Conservation (phyloP, 805 yeast genomes). For the Nakazawaea wickerhamii region DNA sequence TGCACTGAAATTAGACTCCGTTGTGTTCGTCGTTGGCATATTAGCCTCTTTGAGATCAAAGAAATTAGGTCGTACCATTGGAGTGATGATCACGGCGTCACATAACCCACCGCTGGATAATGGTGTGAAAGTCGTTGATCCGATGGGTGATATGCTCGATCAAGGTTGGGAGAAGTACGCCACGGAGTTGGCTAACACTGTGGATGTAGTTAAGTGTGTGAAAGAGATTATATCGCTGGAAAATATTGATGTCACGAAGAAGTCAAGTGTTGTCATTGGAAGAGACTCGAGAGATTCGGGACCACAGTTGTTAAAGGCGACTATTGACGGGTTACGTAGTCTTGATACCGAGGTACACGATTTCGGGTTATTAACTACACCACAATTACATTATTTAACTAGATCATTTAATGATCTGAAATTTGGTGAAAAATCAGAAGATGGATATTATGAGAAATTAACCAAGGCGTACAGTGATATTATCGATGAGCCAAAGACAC, state of each 20-base stretch:
- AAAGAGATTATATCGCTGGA: constrained; percentile 32
- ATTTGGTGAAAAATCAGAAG: constrained; percentile 59
- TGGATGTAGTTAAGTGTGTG: constrained; percentile 36
- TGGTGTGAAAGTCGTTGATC: constrained; percentile 93
- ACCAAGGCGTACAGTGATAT: too few species aligned
- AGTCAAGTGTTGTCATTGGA: constrained; percentile 58
- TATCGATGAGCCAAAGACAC: constrained; percentile 15
- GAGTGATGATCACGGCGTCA: constrained; percentile 96
- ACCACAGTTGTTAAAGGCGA: constrained; percentile 51
- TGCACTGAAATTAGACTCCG: constrained; percentile 67
- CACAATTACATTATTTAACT: constrained; percentile 87
- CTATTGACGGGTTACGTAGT: constrained; percentile 55
- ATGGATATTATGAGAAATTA: constrained; percentile 68
- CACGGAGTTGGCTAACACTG: constrained; percentile 71
- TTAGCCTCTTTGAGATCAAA: constrained; percentile 82
- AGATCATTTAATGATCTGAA: constrained; percentile 59
- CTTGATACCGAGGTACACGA: constrained; percentile 43
- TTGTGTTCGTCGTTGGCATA: constrained; percentile 78
- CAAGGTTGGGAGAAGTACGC: constrained; percentile 81
- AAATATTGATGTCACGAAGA: constrained; percentile 38
- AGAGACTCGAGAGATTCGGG: constrained; percentile 89
- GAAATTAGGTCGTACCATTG: constrained; percentile 62
- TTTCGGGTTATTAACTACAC: constrained; percentile 79
- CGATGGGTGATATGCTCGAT: constrained; percentile 84
- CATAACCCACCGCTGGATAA: constrained; percentile 91